Evolutionary conservation across 2,329 filamentous ascomycete genomes (phyloP), one percentile per base, ranked within the genome.

Genomic region (Xylariaceae sp.): DNA sequence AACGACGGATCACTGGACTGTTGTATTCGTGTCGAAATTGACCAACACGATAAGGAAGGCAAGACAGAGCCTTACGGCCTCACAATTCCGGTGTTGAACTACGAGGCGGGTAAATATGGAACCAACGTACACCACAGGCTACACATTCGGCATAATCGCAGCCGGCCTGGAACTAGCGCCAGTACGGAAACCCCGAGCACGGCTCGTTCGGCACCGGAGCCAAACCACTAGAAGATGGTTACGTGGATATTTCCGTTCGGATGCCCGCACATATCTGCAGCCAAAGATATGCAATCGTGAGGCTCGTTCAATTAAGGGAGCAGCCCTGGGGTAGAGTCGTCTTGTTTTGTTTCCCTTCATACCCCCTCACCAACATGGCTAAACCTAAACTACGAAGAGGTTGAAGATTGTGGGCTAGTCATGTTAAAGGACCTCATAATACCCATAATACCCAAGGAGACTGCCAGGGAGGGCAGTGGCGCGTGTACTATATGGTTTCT

Each of bases 51-150:
- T 69, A 84, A 85, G 2, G 79, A 89, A 29, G 94, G 94, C 30
- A 84, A 82, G 60, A 97, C 94, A 0, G 81, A 87, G 57, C 83
- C 86, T 11, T 99, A 99, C 68, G 88, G 92, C 8, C 76, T 99
- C 41, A 87, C 91, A 2, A 85, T 99, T n/a, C 94, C 94, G 10
- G 76, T 82, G 21, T 77, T 97, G 35, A 55, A 64, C 27, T 70
- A 69, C 18, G 62, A 66, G 29, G 24, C 61, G 20, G 67, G 65
- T 4, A 70, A 67, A 59, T 70, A 61, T 27, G 55, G 60, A 3
- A 65, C 50, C 27, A 66, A 68, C 42, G 50, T 52, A 33, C 58
- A 59, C 23, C 50, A 64, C 16, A 61, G 59, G 32, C 42, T 56
- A 5, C 53, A 57, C 15, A 63, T 65, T 36, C 61, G 61, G 10